phyloP scores from a whole-genome alignment of 2,329 filamentous ascomycete genomes.

The Phyllosticta ampelicida region DNA sequence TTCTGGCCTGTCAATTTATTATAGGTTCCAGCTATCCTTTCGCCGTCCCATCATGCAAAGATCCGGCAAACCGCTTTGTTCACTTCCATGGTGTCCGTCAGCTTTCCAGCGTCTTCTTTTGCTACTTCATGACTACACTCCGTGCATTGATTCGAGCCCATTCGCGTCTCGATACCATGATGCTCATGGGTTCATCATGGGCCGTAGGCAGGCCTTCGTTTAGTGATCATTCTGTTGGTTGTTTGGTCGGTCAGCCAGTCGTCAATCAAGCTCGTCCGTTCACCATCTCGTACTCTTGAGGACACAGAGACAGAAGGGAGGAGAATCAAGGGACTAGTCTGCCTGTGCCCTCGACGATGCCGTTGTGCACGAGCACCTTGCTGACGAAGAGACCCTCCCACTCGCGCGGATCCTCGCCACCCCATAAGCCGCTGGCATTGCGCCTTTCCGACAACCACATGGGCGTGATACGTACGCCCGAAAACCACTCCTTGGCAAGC shows the following conservation, averaged over 20 bases:
- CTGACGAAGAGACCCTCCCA: slow-evolving; percentile 20
- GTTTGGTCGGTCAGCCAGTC: not conserved
- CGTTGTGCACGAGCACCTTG: slow-evolving; percentile 9
- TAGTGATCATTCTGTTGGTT: too few relatives aligned
- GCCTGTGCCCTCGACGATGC: slow-evolving; percentile 7
- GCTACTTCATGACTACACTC: too few relatives aligned
- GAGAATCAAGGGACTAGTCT: slow-evolving; percentile 2
- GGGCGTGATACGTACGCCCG: slow-evolving; percentile 21
- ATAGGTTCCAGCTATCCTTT: too few relatives aligned
- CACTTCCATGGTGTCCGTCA: too few relatives aligned
- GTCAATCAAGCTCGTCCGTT: not conserved
- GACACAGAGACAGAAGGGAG: not conserved
- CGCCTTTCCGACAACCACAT: slow-evolving; percentile 20
- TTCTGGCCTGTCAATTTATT: too few relatives aligned
- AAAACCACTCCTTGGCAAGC: slow-evolving; percentile 26
- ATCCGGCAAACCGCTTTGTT: too few relatives aligned
- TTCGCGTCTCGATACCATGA: too few relatives aligned
- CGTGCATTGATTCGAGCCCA: too few relatives aligned
- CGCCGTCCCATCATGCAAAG: too few relatives aligned
- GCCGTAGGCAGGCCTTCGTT: too few relatives aligned
- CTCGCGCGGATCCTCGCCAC: slow-evolving; percentile 22
- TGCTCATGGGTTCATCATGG: too few relatives aligned
- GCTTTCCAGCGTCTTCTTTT: too few relatives aligned
- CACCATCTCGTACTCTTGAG: not conserved
- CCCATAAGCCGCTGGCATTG: slow-evolving; percentile 20